phyloP scores from a whole-genome alignment of 306 rosid genomes.

The Benincasa hispida region DNA sequence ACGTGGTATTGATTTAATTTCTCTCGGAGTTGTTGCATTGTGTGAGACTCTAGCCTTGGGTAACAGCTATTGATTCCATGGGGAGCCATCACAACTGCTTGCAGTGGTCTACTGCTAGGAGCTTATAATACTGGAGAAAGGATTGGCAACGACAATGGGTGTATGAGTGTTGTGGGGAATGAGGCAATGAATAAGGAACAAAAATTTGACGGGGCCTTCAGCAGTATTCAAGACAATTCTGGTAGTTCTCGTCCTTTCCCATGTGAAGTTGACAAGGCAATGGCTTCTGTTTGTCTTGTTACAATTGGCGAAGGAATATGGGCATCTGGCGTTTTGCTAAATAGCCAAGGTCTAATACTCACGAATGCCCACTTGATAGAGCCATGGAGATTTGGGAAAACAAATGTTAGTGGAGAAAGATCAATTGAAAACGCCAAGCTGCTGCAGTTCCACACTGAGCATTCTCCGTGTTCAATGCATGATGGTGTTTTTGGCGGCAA shows the following conservation, averaged over 20 bases:
- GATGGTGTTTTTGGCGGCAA: constrained; percentile 19
- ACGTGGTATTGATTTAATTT: constrained; percentile 9
- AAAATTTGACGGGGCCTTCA: constrained; percentile 17
- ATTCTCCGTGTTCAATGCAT: constrained; percentile 14
- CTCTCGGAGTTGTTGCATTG: constrained; percentile 45
- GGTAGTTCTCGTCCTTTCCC: constrained; percentile 24
- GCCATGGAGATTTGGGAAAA: constrained; percentile 85
- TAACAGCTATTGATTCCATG: constrained; percentile 97
- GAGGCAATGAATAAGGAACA: constrained; percentile 10
- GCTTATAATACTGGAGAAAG: constrained; percentile 29
- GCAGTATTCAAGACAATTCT: constrained; percentile 12
- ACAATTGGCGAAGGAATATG: constrained; percentile 78
- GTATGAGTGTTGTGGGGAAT: constrained; percentile 19
- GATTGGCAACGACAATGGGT: constrained; percentile 22
- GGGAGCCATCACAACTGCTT: constrained; percentile 70
- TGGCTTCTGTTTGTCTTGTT: constrained; percentile 71
- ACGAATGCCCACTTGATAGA: constrained; percentile 91
- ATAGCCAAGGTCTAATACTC: constrained; percentile 69
- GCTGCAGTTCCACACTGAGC: constrained; percentile 15
- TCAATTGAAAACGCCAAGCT: constrained; percentile 20
- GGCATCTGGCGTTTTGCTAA: constrained; percentile 86
- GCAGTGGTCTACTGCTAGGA: constrained; percentile 46
- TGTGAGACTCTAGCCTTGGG: constrained; percentile 59
- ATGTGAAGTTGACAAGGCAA: constrained; percentile 54
- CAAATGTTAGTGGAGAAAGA: constrained; percentile 29